Percentiles rank a stretch among this genome's conserved stretches.
phyloP scores from a whole-genome alignment of 441 rosid species.

The Geranium incanum region DNA sequence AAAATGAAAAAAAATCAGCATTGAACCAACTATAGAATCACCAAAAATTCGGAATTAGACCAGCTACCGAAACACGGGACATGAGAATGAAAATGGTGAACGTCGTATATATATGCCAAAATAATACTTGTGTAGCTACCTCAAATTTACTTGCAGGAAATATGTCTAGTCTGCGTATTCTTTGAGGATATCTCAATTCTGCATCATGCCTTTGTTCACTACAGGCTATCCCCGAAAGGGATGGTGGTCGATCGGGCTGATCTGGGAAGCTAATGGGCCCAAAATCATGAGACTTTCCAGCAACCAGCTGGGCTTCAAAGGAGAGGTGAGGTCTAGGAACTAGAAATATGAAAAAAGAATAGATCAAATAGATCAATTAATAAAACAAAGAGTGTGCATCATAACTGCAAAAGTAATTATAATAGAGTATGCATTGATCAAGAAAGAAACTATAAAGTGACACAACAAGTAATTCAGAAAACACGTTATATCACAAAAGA shows the following conservation, averaged over 20 bases:
- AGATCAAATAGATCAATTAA: constrained; percentile 15
- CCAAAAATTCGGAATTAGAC: background rate
- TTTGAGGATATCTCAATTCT: constrained; percentile 77
- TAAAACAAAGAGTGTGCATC: background rate
- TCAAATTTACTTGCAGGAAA: constrained; percentile 74
- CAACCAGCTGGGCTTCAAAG: constrained; percentile 97
- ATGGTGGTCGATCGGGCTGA: constrained; percentile 58
- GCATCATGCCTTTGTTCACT: constrained; percentile 87
- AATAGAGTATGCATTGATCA: background rate
- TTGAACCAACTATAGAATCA: background rate
- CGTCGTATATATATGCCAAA: constrained; percentile 8
- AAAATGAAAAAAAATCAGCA: constrained; percentile 4
- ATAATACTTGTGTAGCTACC: constrained; percentile 34
- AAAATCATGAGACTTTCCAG: constrained; percentile 88
- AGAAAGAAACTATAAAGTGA: background rate
- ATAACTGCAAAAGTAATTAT: background rate
- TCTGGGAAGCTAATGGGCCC: constrained; percentile 69
- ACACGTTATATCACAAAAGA: background rate
- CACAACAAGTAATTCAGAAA: background rate
- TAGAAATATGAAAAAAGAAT: constrained; percentile 27
- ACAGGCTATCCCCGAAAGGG: constrained; percentile 38
- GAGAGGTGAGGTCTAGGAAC: constrained; percentile 98
- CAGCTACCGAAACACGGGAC: background rate
- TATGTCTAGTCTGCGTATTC: constrained; percentile 83
- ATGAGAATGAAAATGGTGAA: constrained; percentile 7